Base-by-base conservation (phyloP, 2,329 filamentous ascomycete genomes). In the Teratosphaeriaceae sp. region DNA sequence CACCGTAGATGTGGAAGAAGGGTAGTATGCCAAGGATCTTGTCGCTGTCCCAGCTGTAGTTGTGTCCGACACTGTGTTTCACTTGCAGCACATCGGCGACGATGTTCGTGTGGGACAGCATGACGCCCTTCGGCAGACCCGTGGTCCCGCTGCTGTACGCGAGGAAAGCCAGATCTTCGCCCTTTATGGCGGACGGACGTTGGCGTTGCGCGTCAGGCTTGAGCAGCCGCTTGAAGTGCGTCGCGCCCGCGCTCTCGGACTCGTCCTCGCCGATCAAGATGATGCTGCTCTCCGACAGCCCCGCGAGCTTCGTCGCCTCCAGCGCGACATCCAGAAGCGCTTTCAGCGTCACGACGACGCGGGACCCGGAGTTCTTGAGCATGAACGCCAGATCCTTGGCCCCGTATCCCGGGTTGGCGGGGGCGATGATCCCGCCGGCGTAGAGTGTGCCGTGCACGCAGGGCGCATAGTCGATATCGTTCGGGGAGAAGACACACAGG, bases 101-200 rank as follows among this genome's bases (percentile, higher is more conserved):
- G 45, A 95, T 81, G 61, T 96, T 96, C 51, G 69, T 65, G 65
- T 97, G 90, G 9, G 80, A 85, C 20, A 96, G 72, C 77, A 87
- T 85, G n/a, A 96, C 90, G 12, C 89, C 89, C 65, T 96, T 96
- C 0, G 89, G 88, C 41, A 88, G 69, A 2, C 90, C 90, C 0
- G 90, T 96, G 0, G 90, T 97, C 5, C 90, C 90, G 11, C 83
- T 88, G 40, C 82, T 88, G 65, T 94, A 96, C 0, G 94, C 87
- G 45, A 96, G 65, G 57, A 92, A 94, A 0, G 86, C 83, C 21
- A 92, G 63, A 60, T 95, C 88, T 45, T 79, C 80, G 40, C 75
- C 72, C 37, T 84, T 71, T 40, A 88, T 65, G 54, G 76, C 76
- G 72, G 2, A 73, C 70, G 0, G 75, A 69, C 2, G 78, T 72